Conservation (phyloP, 2,329 filamentous ascomycete species). For the Mycosphaerelloides madeirae region DNA sequence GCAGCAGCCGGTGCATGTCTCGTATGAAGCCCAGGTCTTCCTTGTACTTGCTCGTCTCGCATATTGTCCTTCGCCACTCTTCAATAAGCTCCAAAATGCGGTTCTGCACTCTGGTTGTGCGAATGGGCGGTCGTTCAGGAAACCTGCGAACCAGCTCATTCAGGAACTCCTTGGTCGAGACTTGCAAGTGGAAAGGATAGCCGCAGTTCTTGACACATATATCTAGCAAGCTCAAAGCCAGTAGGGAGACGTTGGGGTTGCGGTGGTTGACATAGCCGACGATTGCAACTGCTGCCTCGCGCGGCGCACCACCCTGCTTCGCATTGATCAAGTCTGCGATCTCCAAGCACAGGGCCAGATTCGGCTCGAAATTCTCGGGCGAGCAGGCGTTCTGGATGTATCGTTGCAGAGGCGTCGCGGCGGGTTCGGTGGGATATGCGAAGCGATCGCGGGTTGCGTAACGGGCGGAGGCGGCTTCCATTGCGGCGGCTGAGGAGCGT, state of each 20-base stretch:
- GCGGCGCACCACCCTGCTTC: constrained; percentile 92
- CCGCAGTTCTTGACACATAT: constrained; percentile 99
- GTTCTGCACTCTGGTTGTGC: constrained; percentile 79
- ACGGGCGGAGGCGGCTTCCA: constrained; percentile 94
- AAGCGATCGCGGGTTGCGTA: constrained; percentile 95
- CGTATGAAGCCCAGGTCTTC: constrained; percentile 93
- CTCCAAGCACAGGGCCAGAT: constrained; percentile 92
- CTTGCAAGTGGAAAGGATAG: constrained; percentile 97
- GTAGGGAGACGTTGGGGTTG: constrained; percentile 88
- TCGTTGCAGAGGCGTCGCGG: constrained; percentile 82
- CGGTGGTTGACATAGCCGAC: constrained; percentile 94
- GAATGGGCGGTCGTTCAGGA: constrained; percentile 84
- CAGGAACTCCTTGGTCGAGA: constrained; percentile 97
- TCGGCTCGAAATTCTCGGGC: constrained; percentile 95
- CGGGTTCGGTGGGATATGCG: constrained; percentile 71
- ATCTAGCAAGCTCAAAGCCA: constrained; percentile 85
- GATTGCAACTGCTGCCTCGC: constrained; percentile 89
- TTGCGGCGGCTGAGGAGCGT: constrained; percentile 10
- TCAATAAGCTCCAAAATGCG: constrained; percentile 95
- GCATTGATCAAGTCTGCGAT: constrained; percentile 94
- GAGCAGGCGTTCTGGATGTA: constrained; percentile 96
- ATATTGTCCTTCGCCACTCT: constrained; percentile 97
- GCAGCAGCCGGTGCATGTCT: constrained; percentile 93
- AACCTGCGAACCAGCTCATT: constrained; percentile 97
- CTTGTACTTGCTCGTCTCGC: constrained; percentile 95